A percentile compares a stretch with the other conserved stretches of the same genome.
phyloP scores from a whole-genome alignment of 2,329 filamentous ascomycete species.

The Fusarium decemcellulare region DNA sequence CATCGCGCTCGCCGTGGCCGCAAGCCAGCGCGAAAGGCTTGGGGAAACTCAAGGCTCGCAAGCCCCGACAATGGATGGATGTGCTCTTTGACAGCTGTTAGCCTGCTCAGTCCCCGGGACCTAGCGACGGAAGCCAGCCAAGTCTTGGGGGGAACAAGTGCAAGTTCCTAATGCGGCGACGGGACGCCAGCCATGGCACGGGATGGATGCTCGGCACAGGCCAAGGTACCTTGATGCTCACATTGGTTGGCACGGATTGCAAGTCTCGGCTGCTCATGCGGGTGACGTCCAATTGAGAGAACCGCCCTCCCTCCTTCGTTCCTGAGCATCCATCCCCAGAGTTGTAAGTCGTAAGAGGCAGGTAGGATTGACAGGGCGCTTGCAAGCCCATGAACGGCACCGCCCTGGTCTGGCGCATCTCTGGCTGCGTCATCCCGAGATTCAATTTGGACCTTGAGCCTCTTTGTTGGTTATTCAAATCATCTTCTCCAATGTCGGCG shows the following conservation, averaged over 20 bases:
- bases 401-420: constrained; percentile 1
- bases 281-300: not conserved
- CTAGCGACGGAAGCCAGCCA: not conserved
- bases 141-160: not conserved
- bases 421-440: constrained; percentile 2
- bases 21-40: constrained; percentile 5
- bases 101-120: not conserved
- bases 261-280: not conserved
- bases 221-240: not conserved
- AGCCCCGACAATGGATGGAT: constrained; percentile 1
- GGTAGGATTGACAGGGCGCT: not conserved
- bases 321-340: not conserved
- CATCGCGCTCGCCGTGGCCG: constrained; percentile 30
- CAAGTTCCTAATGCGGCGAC: constrained; percentile 8
- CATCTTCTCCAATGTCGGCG: not conserved
- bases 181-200: too few relatives aligned
- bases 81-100: not conserved
- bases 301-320: not conserved
- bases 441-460: not conserved
- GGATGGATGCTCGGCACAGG: too few relatives aligned
- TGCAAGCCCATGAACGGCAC: not conserved
- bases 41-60: constrained; percentile 4
- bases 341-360: not conserved
- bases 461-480: not conserved
- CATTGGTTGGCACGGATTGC: not conserved